A percentile compares a stretch with the other conserved stretches of the same genome.
Evolutionary conservation across 2,329 filamentous ascomycete genomes (phyloP).

Genomic region (Scedosporium minutisporum): DNA sequence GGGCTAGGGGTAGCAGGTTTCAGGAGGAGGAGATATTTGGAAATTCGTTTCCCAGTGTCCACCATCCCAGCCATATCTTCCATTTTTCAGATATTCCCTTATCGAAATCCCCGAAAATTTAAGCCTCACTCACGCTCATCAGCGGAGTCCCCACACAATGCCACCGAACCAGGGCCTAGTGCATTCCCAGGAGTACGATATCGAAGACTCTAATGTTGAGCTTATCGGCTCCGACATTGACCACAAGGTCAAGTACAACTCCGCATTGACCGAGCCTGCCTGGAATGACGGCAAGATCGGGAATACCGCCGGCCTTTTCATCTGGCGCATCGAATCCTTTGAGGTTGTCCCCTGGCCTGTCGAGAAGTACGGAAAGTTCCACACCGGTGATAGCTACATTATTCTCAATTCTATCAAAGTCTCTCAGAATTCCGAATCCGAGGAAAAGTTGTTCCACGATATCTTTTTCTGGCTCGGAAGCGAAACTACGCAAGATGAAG

Average conservation of each 20-base stretch:
- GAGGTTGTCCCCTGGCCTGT: conserved; percentile 52
- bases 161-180: conserved; percentile 52
- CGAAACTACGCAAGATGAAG: conserved; percentile 59
- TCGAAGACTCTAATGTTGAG: conserved; percentile 60
- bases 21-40: no score
- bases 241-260: conserved; percentile 59
- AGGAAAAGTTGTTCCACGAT: conserved; percentile 45
- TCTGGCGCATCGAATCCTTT: conserved; percentile 62
- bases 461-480: conserved; percentile 62
- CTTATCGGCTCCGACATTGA: conserved; percentile 55
- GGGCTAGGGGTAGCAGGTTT: no score
- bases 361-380: conserved; percentile 48
- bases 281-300: conserved; percentile 54
- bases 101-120: no score
- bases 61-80: no score
- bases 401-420: conserved; percentile 50
- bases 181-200: conserved; percentile 54
- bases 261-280: conserved; percentile 54
- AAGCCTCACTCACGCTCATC: no score
- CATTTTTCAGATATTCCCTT: no score
- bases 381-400: conserved; percentile 61
- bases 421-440: conserved; percentile 29
- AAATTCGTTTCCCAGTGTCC: no score
- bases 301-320: conserved; percentile 39
- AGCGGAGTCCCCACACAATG: conserved; percentile 30